A percentile compares a stretch with the other conserved stretches of the same genome.
phyloP scores from a whole-genome alignment of 345 rosid species.

The Lepidium sativum region DNA sequence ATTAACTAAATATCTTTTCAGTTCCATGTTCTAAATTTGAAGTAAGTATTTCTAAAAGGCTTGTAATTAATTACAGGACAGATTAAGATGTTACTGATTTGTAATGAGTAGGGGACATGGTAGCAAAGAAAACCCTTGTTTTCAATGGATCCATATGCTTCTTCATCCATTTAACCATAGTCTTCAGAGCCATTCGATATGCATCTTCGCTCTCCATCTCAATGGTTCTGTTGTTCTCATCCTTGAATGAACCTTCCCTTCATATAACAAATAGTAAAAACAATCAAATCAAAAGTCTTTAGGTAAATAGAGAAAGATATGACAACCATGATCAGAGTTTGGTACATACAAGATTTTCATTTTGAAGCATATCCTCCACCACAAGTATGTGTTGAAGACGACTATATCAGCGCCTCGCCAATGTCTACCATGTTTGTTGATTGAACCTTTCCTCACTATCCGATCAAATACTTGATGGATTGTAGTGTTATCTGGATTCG shows the following conservation, averaged over 20 bases:
- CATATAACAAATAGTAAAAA: neutral
- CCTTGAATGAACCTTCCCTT: slow-evolving; percentile 77
- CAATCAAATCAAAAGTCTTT: too few relatives aligned
- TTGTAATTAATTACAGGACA: neutral
- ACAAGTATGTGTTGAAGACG: slow-evolving; percentile 75
- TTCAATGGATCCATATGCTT: slow-evolving; percentile 62
- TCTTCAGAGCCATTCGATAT: slow-evolving; percentile 68
- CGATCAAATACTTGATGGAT: slow-evolving; percentile 71
- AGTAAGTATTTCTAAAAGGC: neutral
- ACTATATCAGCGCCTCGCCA: slow-evolving; percentile 79
- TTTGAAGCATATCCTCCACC: slow-evolving; percentile 86
- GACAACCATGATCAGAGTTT: neutral
- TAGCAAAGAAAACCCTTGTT: slow-evolving; percentile 75
- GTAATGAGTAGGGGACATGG: slow-evolving; percentile 85
- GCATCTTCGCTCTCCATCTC: slow-evolving; percentile 66
- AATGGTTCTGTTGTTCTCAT: slow-evolving; percentile 45
- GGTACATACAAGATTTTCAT: slow-evolving; percentile 59
- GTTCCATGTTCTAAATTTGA: neutral
- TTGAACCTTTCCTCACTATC: slow-evolving; percentile 64
- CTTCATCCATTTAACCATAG: slow-evolving; percentile 69
- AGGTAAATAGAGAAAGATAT: neutral
- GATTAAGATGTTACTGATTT: slow-evolving; percentile 32
- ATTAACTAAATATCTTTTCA: neutral
- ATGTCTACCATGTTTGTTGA: slow-evolving; percentile 60
- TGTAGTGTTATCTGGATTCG: slow-evolving; percentile 68